phyloP scores from a whole-genome alignment of 768 basidiomycete species.

The Hirschioporus abietinus region DNA sequence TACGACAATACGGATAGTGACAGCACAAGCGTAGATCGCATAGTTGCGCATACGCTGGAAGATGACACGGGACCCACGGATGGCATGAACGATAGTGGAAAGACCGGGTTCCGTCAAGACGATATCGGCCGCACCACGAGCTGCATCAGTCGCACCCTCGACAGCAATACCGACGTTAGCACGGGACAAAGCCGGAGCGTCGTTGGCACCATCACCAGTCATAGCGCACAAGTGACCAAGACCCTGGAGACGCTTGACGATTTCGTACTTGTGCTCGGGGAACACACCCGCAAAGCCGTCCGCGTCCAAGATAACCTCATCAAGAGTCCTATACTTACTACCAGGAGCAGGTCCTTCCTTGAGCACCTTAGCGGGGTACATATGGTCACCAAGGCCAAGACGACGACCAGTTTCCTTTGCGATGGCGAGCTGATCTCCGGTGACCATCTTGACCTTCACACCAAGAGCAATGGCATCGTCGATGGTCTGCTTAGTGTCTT shows the following conservation, averaged over 20 bases:
- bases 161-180: constrained; percentile 99
- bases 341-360: constrained; percentile 93
- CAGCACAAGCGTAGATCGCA: constrained; percentile 92
- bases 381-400: constrained; percentile 97
- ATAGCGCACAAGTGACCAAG: constrained; percentile 96
- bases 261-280: constrained; percentile 99
- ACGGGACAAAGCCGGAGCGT: constrained; percentile 94
- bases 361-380: constrained; percentile 99
- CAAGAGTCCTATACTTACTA: constrained; percentile 75
- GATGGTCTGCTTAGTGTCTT: constrained; percentile 98
- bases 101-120: constrained; percentile 98
- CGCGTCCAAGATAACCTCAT: constrained; percentile 99
- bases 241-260: constrained; percentile 96
- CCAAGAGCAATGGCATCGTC: constrained; percentile 95
- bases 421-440: constrained; percentile 99
- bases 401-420: constrained; percentile 99
- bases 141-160: constrained; percentile 98
- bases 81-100: constrained; percentile 98
- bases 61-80: constrained; percentile 96
- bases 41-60: constrained; percentile 99
- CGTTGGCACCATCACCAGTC: constrained; percentile 99
- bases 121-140: constrained; percentile 97
- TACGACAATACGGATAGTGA: constrained; percentile 98
- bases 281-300: constrained; percentile 99
- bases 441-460: constrained; percentile 99